Percentiles rank a stretch among this genome's conserved stretches.
phyloP scores from a whole-genome alignment of 805 yeast genomes.

The Nakazawaea laoshanensis region DNA sequence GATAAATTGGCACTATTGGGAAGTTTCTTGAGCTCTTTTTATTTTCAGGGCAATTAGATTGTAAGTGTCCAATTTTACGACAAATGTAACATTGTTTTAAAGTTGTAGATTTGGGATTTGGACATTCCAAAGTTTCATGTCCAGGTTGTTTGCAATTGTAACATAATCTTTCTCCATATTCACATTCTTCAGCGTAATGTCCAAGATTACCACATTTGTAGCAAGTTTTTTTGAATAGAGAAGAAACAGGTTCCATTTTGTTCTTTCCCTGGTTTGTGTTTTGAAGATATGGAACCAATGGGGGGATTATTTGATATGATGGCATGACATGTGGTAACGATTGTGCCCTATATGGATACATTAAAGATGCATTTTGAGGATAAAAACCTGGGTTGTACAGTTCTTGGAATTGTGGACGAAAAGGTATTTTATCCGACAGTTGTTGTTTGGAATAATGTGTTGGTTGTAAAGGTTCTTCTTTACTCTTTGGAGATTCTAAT shows the following conservation, averaged over 20 bases:
- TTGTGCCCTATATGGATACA: slow-evolving; percentile 1
- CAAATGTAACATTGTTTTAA: slow-evolving; percentile 22
- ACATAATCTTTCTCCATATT: slow-evolving; percentile 17
- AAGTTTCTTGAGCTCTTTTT: too few relatives aligned
- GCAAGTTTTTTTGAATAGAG: slow-evolving; percentile 20
- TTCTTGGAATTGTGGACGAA: not conserved
- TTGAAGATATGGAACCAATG: slow-evolving; percentile 1
- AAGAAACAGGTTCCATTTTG: slow-evolving; percentile 12
- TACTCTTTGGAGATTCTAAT: slow-evolving; percentile 1
- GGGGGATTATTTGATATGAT: slow-evolving; percentile 4
- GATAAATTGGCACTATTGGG: too few relatives aligned
- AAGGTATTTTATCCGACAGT: too few relatives aligned
- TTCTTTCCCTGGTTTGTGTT: slow-evolving; percentile 1
- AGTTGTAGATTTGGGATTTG: slow-evolving; percentile 13
- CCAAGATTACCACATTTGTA: slow-evolving; percentile 23
- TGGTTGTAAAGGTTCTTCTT: too few relatives aligned
- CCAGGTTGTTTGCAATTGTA: slow-evolving; percentile 23
- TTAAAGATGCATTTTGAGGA: not conserved
- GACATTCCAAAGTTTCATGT: slow-evolving; percentile 20
- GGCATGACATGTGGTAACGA: slow-evolving; percentile 10
- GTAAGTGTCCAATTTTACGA: slow-evolving; percentile 20
- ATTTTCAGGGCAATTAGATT: slow-evolving; percentile 20
- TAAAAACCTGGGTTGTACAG: slow-evolving; percentile 1
- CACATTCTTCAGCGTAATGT: slow-evolving; percentile 21
- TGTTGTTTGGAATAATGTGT: slow-evolving; percentile 4